phyloP scores from a whole-genome alignment of 2,329 filamentous ascomycete species.

The Tolypocladium amazonense region DNA sequence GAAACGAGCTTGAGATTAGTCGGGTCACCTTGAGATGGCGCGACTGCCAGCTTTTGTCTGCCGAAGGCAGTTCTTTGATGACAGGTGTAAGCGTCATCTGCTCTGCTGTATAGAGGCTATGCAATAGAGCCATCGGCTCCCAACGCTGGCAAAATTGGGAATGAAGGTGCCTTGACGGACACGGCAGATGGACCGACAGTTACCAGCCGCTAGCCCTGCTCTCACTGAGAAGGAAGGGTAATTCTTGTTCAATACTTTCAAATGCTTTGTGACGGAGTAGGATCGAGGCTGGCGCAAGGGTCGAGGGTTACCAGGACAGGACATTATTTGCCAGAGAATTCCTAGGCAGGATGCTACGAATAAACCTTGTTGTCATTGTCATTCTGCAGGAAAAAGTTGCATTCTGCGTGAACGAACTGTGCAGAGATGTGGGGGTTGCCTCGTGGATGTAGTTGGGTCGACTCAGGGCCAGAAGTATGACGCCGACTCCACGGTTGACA shows the following conservation, averaged over 20 bases:
- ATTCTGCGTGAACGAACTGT: background rate
- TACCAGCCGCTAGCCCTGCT: background rate
- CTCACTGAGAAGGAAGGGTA: background rate
- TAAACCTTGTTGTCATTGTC: conserved; percentile 4
- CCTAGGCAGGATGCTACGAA: conserved; percentile 10
- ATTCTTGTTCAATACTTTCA: background rate
- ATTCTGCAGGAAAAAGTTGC: background rate
- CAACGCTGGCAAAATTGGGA: background rate
- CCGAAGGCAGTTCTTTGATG: background rate
- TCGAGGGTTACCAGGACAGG: background rate
- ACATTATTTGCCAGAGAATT: conserved; percentile 2
- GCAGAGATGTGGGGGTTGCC: background rate
- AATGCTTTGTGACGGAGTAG: background rate
- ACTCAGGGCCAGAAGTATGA: background rate
- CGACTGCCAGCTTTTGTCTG: background rate
- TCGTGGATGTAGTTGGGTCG: background rate
- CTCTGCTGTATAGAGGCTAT: background rate
- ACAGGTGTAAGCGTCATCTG: background rate
- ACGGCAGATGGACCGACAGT: background rate
- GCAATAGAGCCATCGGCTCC: background rate
- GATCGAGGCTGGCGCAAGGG: conserved; percentile 7
- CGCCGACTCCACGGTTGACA: background rate
- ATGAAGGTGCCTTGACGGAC: background rate
- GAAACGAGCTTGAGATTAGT: background rate
- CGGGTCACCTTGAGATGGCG: background rate